These are phyloP conservation scores for Primulina eburnea DNA, from an alignment of 257 asterid species.

Conservation along the genomic window DNA sequence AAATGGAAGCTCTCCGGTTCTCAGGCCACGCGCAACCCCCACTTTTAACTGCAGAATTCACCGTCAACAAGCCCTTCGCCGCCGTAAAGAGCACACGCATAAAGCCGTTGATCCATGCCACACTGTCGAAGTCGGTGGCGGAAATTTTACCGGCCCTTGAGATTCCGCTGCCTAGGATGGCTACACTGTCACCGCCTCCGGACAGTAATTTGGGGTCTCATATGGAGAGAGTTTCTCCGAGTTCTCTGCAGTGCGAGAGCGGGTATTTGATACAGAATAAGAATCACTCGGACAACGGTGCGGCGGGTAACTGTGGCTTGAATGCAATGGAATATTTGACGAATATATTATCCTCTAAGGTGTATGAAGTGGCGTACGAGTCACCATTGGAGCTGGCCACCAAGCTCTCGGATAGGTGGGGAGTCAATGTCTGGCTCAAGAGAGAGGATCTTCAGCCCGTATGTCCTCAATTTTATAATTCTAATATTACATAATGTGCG, in stretches of 20 bases:
- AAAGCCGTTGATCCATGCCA: constrained; percentile 30
- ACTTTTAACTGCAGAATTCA: constrained; percentile 31
- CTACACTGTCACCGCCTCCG: constrained; percentile 23
- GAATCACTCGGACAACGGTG: constrained; percentile 27
- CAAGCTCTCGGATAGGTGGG: constrained; percentile 65
- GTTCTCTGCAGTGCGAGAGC: constrained; percentile 57
- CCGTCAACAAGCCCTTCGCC: constrained; percentile 20
- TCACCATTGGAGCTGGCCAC: constrained; percentile 75
- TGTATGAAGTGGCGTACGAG: constrained; percentile 76
- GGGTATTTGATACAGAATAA: constrained; percentile 54
- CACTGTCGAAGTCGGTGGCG: constrained; percentile 43
- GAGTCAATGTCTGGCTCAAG: constrained; percentile 73
- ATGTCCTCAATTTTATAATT: constrained; percentile 14
- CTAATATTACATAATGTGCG: neutral
- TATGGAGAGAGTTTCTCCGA: constrained; percentile 40
- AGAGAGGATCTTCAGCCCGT: constrained; percentile 91
- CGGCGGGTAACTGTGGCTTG: constrained; percentile 28
- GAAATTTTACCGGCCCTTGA: constrained; percentile 30
- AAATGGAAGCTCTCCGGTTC: constrained; percentile 48
- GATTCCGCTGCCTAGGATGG: constrained; percentile 11
- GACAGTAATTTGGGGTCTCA: constrained; percentile 25
- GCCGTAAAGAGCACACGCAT: constrained; percentile 31
- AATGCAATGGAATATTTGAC: constrained; percentile 67
- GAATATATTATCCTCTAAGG: constrained; percentile 65
- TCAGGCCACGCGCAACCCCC: constrained; percentile 35